Evolutionary conservation across 768 basidiomycete species (phyloP), one percentile per base, ranked within the genome.

Genomic region (Lanmaoa rubissima): DNA sequence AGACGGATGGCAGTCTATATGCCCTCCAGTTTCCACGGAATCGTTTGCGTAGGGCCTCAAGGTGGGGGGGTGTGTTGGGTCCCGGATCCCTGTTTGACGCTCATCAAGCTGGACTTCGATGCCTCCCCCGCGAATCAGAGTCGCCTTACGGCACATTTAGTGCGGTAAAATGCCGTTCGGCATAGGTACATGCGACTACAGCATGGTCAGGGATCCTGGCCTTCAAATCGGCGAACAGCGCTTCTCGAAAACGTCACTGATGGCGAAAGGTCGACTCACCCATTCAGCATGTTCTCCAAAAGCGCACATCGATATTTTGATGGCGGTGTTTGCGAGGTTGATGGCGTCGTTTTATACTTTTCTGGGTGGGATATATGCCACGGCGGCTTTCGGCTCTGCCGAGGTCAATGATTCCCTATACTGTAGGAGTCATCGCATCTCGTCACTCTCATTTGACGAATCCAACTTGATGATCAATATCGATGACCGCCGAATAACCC

Each of bases 1-100:
- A n/a, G n/a, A n/a, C n/a, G n/a, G n/a, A n/a, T n/a, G n/a, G 28
- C 19, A 24, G 39, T 46, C 65, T 66, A 62, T 66, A 68, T 65
- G 43, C 40, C 39, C 28, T 48, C 39, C 47, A 36, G 54, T 11
- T 21, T 56, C 11, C 44, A 48, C 44, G 44, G 39, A 44, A 48
- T 47, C 49, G 5, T 24, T 35, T 31, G 45, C 41, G 17, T 43
- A 31, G 16, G 44, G 13, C 67, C 57, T 55, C 59, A 46, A 64
- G 64, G 66, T 34, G 47, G 34, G n/a, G 34, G n/a, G 41, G 61
- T 53, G 53, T 61, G 64, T 57, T 47, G 16, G 6, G 28, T 43
- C 19, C 21, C 8, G n/a, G 21, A 17, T 49, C 36, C n/a, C 41
- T 35, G 24, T 46, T 62, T 57, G 50, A 58, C 66, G 60, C 58